Evolutionary conservation across 2,329 filamentous ascomycete species (phyloP), one percentile per base, ranked within the genome.

Genomic region (Bipolaris gigantea): DNA sequence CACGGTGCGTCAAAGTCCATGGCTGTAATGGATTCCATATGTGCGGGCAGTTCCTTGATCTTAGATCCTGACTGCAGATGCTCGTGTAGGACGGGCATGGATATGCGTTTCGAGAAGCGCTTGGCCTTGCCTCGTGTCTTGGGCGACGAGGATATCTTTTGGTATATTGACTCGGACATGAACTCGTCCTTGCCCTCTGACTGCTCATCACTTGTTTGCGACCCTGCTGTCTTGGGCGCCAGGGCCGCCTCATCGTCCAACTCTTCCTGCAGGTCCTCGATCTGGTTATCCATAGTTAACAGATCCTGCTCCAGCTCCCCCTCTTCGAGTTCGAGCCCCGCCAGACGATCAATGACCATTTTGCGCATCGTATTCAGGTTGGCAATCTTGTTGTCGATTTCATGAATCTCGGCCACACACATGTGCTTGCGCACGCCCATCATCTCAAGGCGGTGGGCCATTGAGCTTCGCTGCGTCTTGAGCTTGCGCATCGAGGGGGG

Each of bases 101-200:
- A 95, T 74, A 89, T 91, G 57, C 88, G 84, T 51, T 88, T 82
- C 57, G 83, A 82, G 35, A 82, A 84, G 71, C 68, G 74, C 72
- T 85, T 57, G 4, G 48, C 82, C 48, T 80, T 79, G 60, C 81
- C 76, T 60, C 81, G 78, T 21, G 80, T 83, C 7, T 41, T 51
- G 32, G 52, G 52, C 32, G 83, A 79, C 6, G 71, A 70, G 0
- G 92, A 90, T 8, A 99, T 79, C 75, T 97, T 97, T 63, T 95
- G 89, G 73, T 97, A 99, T 64, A 99, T 90, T 11, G 92, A 97
- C 74, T 97, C 91, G 3, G 94, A 97, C 94, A 97, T 97, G 79
- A 97, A 99, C 1, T 83, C 83, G 39, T 68, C 57, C 41, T 66
- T 57, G 51, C 77, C 79, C 65, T 88, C 75, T 70, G 89, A 76